Conservation (phyloP, 176 grass and related monocot species). For the Melocanna baccifera region DNA sequence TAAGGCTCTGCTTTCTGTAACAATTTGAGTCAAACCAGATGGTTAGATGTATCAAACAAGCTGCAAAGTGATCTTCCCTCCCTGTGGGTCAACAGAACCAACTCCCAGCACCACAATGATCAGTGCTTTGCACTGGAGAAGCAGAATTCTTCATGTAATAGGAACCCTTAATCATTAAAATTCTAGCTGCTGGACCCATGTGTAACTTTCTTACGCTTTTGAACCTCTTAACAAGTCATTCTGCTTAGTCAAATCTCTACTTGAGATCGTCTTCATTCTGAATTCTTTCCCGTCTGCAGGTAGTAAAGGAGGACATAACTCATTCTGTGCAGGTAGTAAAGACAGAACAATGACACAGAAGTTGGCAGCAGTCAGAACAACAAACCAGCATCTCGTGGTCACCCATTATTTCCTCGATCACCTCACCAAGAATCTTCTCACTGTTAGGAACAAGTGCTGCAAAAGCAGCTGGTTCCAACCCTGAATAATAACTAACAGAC, state of each 20-base stretch:
- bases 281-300: slow-evolving; percentile 55
- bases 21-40: neutral
- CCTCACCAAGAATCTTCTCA: slow-evolving; percentile 70
- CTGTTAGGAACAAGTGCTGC: slow-evolving; percentile 95
- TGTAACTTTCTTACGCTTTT: neutral
- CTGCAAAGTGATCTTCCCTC: neutral
- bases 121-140: neutral
- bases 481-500: slow-evolving; percentile 35
- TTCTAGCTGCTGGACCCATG: neutral
- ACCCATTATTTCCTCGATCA: slow-evolving; percentile 90
- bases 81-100: neutral
- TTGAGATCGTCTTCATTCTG: slow-evolving; percentile 16
- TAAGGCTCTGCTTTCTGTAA: slow-evolving; percentile 13
- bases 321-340: neutral
- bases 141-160: neutral
- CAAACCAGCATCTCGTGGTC: slow-evolving; percentile 94
- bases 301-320: neutral
- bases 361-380: slow-evolving; percentile 17
- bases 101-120: neutral
- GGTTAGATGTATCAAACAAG: neutral
- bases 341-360: neutral
- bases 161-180: neutral
- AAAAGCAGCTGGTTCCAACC: slow-evolving; percentile 78
- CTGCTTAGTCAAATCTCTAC: neutral
- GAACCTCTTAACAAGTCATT: neutral